Evolutionary conservation across 192 early-diverging fungal genomes (phyloP), one percentile per base, ranked within the genome.

Genomic region (Fimicolochytrium jonesii): DNA sequence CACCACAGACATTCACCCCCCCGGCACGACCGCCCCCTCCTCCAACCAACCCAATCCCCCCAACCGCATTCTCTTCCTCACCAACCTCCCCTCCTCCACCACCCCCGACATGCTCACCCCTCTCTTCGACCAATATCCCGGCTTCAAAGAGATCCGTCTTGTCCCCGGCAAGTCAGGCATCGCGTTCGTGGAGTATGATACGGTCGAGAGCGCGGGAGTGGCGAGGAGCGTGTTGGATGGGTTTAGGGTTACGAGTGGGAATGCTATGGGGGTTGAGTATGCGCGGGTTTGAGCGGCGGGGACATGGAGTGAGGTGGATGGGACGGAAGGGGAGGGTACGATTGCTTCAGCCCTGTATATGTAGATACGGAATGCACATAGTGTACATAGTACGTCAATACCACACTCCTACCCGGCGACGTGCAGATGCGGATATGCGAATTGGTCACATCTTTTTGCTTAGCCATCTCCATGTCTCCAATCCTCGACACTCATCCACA

Each of bases 181-280:
- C 37, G 86, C 82, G 2, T 88, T 88, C 71, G 81, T 88, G 4
- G 87, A 88, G 66, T 88, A 76, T 68, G 75, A 79, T 20, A 71
- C 68, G 10, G 77, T 71, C 37, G 64, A 56, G 30, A 67, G 86
- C 58, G 83, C 86, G 4, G 71, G 64, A 22, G 68, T 76, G 9
- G 86, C 86, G 18, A 75, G 75, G 49, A 67, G 53, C 15, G 78
- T 77, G 13, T 58, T 88, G 46, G 64, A 88, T 59, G 84, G 82
- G 9, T 88, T 85, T 61, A 61, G 41, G 64, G 51, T 39, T 62
- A 36, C 43, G 33, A 31, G 55, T 43, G 35, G 42, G 17, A 18
- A 80, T 44, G 39, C 68, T 32, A 73, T 87, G 76, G 71, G 68
- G 26, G 81, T 87, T 22, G 68, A 76, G 55, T 87, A 77, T 61